Evolutionary conservation across 2,329 filamentous ascomycete genomes (phyloP).

Genomic region (Phialophora chinensis): DNA sequence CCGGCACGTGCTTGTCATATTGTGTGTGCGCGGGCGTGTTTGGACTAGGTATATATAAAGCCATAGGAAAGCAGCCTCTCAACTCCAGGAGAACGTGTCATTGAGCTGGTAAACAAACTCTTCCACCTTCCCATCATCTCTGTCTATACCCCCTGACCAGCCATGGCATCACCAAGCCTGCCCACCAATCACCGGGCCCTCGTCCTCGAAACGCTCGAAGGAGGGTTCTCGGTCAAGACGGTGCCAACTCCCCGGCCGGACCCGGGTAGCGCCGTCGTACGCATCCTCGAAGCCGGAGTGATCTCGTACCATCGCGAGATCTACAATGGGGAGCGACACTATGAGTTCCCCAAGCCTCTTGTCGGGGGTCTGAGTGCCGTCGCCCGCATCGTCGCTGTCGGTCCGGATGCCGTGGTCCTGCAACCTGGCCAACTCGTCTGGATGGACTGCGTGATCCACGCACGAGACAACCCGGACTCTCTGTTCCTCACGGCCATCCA

Average conservation of each 20-base stretch:
- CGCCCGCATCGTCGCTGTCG: constrained; percentile 47
- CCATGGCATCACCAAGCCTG: constrained; percentile 4
- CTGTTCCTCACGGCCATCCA: constrained; percentile 44
- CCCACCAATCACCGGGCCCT: background rate
- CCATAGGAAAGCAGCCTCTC: too few species aligned
- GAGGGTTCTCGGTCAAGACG: constrained; percentile 41
- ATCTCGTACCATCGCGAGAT: constrained; percentile 51
- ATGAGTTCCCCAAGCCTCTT: constrained; percentile 46
- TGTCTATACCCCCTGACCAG: background rate
- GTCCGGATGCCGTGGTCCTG: constrained; percentile 48
- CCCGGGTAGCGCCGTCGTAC: constrained; percentile 50
- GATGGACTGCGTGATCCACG: constrained; percentile 46
- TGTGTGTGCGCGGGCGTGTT: too few species aligned
- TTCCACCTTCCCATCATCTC: too few species aligned
- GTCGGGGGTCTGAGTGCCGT: constrained; percentile 47
- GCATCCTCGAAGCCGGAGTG: constrained; percentile 47
- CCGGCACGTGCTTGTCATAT: too few species aligned
- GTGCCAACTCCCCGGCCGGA: constrained; percentile 44
- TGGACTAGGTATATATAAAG: too few species aligned
- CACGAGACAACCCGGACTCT: constrained; percentile 45
- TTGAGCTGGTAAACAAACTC: too few species aligned
- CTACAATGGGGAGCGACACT: constrained; percentile 47
- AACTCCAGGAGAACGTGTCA: too few species aligned
- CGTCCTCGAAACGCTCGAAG: constrained; percentile 33
- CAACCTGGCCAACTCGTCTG: constrained; percentile 49